Evolutionary conservation across 345 rosid species (phyloP), one percentile per base, ranked within the genome.

Genomic region (Lumnitzera littorea): DNA sequence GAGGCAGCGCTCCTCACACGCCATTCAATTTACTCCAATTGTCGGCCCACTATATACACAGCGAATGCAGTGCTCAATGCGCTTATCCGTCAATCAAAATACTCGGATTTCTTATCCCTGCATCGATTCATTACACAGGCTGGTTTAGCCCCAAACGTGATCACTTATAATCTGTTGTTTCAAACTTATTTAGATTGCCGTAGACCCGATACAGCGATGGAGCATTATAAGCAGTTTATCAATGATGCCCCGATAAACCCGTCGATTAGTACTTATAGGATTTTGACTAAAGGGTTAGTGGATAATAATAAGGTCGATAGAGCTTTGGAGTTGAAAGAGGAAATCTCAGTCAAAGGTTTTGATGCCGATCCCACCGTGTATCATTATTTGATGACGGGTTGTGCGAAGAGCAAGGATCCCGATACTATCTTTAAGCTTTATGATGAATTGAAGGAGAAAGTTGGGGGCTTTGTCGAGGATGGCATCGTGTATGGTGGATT

Each of bases 1-100:
- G 96, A 92, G 74, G 98, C 98, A 4, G 94, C 96, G 0, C 75
- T 92, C 4, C 91, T 57, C 78, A 92, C 96, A 9, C 95, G 96
- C 55, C 96, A 89, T 70, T 92, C 98, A 15, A 78, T 89, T 17
- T 92, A 92, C 74, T 92, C 96, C 53, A 92, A 92, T 58, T 92
- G 96, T 77, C 81, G 90, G 2, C 98, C 98, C 9, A 80, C 98
- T 15, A 85, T 91, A 43, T 87, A 71, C 75, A 89, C 96, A 2
- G 96, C 88, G 20, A 89, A 89, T 58, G 83, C 91, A 3, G 96
- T 92, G 58, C 87, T 92, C 46, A 75, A 79, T 16, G 96, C 98
- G 3, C 94, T 82, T 72, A 80, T 92, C 55, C 96, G 96, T 25
- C 96, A 87, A 64, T 78, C 80, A 2, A 89, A 87, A 62, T 85